These are phyloP conservation scores for Eruca vesicaria DNA, from an alignment of 441 rosid species.

Conservation along the genomic window DNA sequence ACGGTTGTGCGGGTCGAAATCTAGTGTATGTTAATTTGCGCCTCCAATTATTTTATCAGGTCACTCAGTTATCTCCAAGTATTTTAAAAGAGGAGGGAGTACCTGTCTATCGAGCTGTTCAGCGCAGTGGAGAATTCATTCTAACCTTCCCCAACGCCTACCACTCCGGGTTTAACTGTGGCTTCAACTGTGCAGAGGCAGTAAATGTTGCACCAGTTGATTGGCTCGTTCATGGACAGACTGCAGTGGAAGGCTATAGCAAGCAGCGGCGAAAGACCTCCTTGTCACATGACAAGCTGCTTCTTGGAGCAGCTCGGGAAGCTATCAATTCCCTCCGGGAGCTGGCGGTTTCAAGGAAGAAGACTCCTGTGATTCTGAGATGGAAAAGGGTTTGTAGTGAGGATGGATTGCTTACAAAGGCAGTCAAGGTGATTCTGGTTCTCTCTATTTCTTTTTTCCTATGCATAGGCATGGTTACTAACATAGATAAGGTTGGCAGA, in stretches of 20 bases:
- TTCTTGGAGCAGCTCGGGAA: constrained; percentile 64
- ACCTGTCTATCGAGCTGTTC: constrained; percentile 79
- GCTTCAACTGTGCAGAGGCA: constrained; percentile 98
- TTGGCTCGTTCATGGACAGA: constrained; percentile 90
- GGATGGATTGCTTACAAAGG: constrained; percentile 79
- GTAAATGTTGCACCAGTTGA: constrained; percentile 98
- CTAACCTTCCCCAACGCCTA: constrained; percentile 94
- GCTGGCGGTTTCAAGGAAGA: constrained; percentile 49
- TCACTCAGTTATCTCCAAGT: constrained; percentile 90
- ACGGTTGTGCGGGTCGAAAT: no score
- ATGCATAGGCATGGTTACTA: constrained; percentile 20
- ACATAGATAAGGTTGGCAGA: constrained; percentile 43
- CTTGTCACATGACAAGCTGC: constrained; percentile 89
- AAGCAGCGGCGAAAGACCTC: constrained; percentile 81
- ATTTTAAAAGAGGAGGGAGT: constrained; percentile 78
- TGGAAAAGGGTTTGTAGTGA: constrained; percentile 81
- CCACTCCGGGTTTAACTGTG: constrained; percentile 95
- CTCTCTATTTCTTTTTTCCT: constrained; percentile 18
- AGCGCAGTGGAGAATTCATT: constrained; percentile 83
- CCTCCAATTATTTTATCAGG: constrained; percentile 47
- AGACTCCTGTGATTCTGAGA: constrained; percentile 52
- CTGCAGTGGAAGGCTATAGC: constrained; percentile 88
- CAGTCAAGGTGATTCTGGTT: constrained; percentile 62
- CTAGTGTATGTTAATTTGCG: constrained; percentile 10
- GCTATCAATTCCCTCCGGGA: constrained; percentile 76